Conservation (phyloP, 441 rosid species). For the Adansonia gregorii region DNA sequence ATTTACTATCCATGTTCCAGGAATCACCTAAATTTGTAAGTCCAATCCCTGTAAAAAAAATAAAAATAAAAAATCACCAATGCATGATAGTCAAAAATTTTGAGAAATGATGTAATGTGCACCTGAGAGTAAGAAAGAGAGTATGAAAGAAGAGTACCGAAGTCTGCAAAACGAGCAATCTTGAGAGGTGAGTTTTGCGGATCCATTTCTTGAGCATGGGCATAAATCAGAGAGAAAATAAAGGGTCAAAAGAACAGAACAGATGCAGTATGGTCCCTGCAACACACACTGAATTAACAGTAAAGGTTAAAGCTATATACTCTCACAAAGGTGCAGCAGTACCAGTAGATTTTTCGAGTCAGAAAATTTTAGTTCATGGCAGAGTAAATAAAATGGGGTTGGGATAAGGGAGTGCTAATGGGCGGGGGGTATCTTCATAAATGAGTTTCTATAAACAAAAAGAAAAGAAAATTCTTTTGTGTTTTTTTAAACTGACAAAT, state of each 20-base stretch:
- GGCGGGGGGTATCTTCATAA: neutral
- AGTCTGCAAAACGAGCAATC: constrained; percentile 36
- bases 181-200: constrained; percentile 32
- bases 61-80: neutral
- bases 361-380: neutral
- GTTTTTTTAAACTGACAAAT: neutral
- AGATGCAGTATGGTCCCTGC: constrained; percentile 14
- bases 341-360: constrained; percentile 14
- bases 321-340: constrained; percentile 7
- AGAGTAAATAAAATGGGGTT: neutral
- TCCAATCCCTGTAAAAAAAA: constrained; percentile 28
- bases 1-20: constrained; percentile 35
- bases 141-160: neutral
- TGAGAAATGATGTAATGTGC: neutral
- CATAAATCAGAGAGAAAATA: constrained; percentile 13
- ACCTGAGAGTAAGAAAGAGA: neutral
- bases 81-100: neutral
- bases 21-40: constrained; percentile 25
- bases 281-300: constrained; percentile 17
- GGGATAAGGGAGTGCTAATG: neutral
- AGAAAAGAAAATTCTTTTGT: neutral
- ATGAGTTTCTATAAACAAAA: neutral
- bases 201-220: constrained; percentile 13
- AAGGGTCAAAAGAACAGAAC: neutral
- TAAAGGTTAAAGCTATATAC: neutral